Base-by-base conservation (phyloP, 2,329 filamentous ascomycete species). In the Alternaria sp. region DNA sequence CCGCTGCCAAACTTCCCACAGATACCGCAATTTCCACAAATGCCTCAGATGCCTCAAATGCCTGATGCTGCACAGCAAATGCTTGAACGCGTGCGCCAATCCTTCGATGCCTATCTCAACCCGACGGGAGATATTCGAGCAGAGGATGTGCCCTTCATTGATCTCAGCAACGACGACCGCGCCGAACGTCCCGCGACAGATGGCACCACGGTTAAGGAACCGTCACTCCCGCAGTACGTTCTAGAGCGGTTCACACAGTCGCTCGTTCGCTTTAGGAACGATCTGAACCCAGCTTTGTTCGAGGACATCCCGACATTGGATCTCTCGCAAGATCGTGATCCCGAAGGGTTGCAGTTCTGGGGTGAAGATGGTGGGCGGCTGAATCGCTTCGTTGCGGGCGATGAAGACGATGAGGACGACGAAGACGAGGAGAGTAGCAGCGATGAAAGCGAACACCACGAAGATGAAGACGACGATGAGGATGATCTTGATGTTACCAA, bases 81-180 rank as follows among this genome's bases (percentile, higher is more conserved):
- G 58, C 61, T 80, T 17, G 77, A 79, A 53, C 76, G 77, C 12
- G 71, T 80, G 15, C 75, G 76, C 13, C 73, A 69, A 28, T 82
- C 81, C 36, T 76, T 85, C 19, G 80, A 80, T 32, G 81, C 75
- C 11, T 84, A 84, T 69, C 75, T 83, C 36, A 82, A 84, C 51
- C 75, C 76, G 3, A 75, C 76, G 10, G 77, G 74, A 12, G 76
- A 78, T 59, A 62, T 78, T 9, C 68, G 73, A 47, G 70, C 68
- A 5, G 76, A 78, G 50, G 71, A 75, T 30, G 76, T 78, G 6
- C 76, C 77, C 1, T 75, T 78, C 55, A 78, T 81, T 17, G 76
- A 78, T 53, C 71, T 81, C 6, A 80, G 76, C n/a, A 69, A 71
- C 13, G 72, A 74, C 19, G 77, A 81, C 32, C 73, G 77, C 9